Conservation (phyloP, 108 stramenopile genomes). For the Cyclotella cryptica region DNA sequence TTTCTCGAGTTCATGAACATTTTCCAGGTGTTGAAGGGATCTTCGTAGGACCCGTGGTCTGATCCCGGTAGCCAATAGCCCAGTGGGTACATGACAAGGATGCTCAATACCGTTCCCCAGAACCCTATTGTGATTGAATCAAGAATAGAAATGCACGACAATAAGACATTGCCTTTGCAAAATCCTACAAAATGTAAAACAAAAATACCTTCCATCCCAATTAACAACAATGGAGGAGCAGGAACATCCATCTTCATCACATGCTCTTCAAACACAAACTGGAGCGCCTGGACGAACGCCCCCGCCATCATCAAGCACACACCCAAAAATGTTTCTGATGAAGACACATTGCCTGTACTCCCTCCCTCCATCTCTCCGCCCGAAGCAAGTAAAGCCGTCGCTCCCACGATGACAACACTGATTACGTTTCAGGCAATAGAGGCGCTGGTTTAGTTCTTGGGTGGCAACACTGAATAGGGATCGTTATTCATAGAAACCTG, state of each 20-base stretch:
- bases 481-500: too few species aligned
- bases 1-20: constrained; percentile 72
- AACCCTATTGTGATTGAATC: constrained; percentile 51
- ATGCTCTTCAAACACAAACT: constrained; percentile 94
- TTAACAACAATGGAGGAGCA: constrained; percentile 84
- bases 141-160: background rate
- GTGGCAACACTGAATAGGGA: too few species aligned
- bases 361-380: constrained; percentile 28
- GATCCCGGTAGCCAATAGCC: constrained; percentile 84
- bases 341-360: constrained; percentile 16
- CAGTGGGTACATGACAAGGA: constrained; percentile 83
- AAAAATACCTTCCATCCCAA: constrained; percentile 81
- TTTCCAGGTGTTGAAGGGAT: constrained; percentile 81
- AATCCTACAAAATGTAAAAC: background rate
- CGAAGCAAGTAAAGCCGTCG: constrained; percentile 70
- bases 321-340: constrained; percentile 71
- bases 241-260: constrained; percentile 90
- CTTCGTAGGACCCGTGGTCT: constrained; percentile 91
- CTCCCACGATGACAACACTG: constrained; percentile 82
- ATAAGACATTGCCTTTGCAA: background rate
- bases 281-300: constrained; percentile 90
- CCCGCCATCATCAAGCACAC: constrained; percentile 83
- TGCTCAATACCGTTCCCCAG: constrained; percentile 87
- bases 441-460: too few species aligned
- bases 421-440: constrained; percentile 91